These are phyloP conservation scores for Rehmannia glutinosa DNA, from an alignment of 257 asterid genomes.

Conservation along the genomic window DNA sequence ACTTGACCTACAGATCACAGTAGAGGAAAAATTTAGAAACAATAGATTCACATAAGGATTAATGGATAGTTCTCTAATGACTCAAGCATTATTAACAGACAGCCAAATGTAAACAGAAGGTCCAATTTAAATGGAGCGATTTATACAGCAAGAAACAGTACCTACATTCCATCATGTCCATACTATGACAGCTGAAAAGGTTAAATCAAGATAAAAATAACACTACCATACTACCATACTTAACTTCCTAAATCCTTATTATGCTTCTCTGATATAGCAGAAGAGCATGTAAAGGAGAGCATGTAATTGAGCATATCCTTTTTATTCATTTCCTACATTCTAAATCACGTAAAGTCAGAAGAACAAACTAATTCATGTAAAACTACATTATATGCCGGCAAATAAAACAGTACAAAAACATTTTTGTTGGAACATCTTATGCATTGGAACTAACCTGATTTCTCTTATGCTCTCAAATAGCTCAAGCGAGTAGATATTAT, in stretches of 20 bases:
- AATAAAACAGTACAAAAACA: neutral
- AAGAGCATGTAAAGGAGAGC: neutral
- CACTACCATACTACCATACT: neutral
- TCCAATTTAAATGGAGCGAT: neutral
- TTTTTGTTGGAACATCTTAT: neutral
- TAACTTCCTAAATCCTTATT: neutral
- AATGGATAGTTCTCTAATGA: neutral
- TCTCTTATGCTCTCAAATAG: conserved; percentile 70
- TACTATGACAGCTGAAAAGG: neutral
- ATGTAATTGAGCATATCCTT: neutral
- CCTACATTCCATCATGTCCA: conserved; percentile 2
- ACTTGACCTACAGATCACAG: neutral
- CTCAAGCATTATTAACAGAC: neutral
- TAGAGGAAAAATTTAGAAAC: neutral
- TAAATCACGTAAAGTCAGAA: neutral
- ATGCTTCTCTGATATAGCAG: conserved; percentile 3
- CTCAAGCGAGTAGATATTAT: conserved; percentile 72
- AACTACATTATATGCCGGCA: neutral
- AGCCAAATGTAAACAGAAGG: conserved; percentile 2
- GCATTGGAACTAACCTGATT: conserved; percentile 52
- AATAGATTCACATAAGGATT: neutral
- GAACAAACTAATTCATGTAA: conserved; percentile 11
- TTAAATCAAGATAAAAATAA: neutral
- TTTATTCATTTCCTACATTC: conserved; percentile 1
- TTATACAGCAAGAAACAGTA: conserved; percentile 7